Evolutionary conservation across 2,329 filamentous ascomycete genomes (phyloP).

Genomic region (Phialemonium atrogriseum): DNA sequence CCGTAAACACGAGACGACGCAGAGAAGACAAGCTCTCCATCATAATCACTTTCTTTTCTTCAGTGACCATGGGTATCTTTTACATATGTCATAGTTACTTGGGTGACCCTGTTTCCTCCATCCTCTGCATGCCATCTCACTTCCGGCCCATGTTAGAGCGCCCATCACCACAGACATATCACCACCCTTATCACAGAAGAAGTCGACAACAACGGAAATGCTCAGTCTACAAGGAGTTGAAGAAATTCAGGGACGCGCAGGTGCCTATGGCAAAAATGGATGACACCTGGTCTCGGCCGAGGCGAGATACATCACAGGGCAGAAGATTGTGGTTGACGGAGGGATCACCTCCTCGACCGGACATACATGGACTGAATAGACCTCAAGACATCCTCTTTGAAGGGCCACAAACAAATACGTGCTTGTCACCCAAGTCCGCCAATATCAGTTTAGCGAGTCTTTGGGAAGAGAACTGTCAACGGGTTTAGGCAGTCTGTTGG

Average conservation of each 20-base stretch:
- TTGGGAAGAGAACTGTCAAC: too few species aligned
- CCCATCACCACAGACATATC: too few species aligned
- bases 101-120: too few species aligned
- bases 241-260: conserved; percentile 41
- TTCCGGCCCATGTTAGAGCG: too few species aligned
- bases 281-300: conserved; percentile 47
- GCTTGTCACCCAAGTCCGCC: conserved; percentile 42
- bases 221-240: conserved; percentile 42
- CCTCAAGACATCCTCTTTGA: conserved; percentile 40
- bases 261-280: conserved; percentile 53
- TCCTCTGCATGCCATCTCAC: too few species aligned
- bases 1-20: too few species aligned
- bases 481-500: too few species aligned
- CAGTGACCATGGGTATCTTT: too few species aligned
- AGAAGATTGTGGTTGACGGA: conserved; percentile 41
- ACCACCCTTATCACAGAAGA: conserved; percentile 39
- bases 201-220: conserved; percentile 49
- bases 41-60: too few species aligned
- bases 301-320: conserved; percentile 52
- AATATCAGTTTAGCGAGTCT: too few species aligned
- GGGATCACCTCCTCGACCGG: conserved; percentile 33
- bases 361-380: conserved; percentile 32
- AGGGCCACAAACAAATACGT: conserved; percentile 43
- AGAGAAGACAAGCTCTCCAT: too few species aligned
- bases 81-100: too few species aligned